phyloP scores from a whole-genome alignment of 2,329 filamentous ascomycete species.

The Neofusicoccum laricinum region DNA sequence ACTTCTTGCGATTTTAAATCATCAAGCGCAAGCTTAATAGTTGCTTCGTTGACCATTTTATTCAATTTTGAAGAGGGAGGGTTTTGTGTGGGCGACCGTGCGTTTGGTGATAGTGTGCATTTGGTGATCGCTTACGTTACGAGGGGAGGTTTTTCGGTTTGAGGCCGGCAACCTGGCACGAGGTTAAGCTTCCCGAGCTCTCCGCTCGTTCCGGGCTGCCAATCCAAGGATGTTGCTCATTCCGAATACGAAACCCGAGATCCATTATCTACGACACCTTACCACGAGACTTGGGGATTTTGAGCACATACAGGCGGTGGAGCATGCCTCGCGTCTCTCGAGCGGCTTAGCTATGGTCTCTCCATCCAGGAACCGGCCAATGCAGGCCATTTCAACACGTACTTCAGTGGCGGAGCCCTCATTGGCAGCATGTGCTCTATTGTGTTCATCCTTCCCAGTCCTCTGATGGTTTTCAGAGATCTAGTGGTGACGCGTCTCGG shows the following conservation, averaged over 20 bases:
- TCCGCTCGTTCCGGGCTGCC: background rate
- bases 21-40: no score
- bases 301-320: background rate
- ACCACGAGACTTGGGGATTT: background rate
- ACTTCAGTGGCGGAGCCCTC: background rate
- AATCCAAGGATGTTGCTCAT: background rate
- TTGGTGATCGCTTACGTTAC: no score
- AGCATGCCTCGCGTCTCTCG: background rate
- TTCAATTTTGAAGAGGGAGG: no score
- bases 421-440: background rate
- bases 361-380: background rate
- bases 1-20: no score
- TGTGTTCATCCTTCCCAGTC: no score
- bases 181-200: constrained; percentile 1
- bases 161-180: background rate
- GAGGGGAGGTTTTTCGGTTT: constrained; percentile 1
- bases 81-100: no score
- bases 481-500: no score
- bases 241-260: constrained; percentile 8
- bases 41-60: no score
- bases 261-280: background rate
- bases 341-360: background rate
- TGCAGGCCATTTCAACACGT: background rate
- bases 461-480: no score
- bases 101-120: no score